phyloP scores from a whole-genome alignment of 2,329 filamentous ascomycete species.

The Proliferodiscus dingleyae region DNA sequence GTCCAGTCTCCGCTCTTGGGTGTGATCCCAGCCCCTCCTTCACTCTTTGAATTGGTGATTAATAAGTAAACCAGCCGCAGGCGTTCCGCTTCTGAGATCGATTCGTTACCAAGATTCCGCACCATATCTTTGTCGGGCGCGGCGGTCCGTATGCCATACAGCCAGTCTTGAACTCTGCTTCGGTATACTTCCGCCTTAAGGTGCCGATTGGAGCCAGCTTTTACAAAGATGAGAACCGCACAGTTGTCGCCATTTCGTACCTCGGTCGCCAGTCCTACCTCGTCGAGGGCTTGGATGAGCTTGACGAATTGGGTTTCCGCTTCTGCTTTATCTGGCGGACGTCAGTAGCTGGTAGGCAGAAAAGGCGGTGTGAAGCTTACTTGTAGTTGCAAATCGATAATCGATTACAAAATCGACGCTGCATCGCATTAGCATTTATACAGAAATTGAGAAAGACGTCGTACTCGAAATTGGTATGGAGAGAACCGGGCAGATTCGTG shows the following conservation, averaged over 20 bases:
- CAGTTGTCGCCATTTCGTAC: constrained; percentile 73
- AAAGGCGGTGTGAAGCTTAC: constrained; percentile 37
- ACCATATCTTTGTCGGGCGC: constrained; percentile 71
- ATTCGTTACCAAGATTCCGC: constrained; percentile 64
- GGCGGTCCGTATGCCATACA: constrained; percentile 76
- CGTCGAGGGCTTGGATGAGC: constrained; percentile 69
- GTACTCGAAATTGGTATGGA: constrained; percentile 39
- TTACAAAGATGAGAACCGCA: constrained; percentile 78
- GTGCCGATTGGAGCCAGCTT: constrained; percentile 69
- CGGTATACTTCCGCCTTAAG: constrained; percentile 79
- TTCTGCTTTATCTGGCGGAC: constrained; percentile 54
- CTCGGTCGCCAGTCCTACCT: constrained; percentile 80
- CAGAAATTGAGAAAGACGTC: not conserved
- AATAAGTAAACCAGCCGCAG: constrained; percentile 84
- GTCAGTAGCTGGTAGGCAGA: constrained; percentile 16
- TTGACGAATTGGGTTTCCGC: constrained; percentile 73
- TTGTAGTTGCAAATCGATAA: constrained; percentile 65
- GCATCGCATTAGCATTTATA: constrained; percentile 12
- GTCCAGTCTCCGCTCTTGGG: constrained; percentile 66
- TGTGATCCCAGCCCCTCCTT: constrained; percentile 76
- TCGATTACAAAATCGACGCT: constrained; percentile 86
- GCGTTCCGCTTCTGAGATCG: constrained; percentile 82
- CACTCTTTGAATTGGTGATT: constrained; percentile 65
- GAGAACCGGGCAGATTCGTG: constrained; percentile 16
- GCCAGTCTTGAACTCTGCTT: constrained; percentile 87